Evolutionary conservation across 2,329 filamentous ascomycete species (phyloP), one percentile per base, ranked within the genome.

Genomic region (Venturia aucupariae): DNA sequence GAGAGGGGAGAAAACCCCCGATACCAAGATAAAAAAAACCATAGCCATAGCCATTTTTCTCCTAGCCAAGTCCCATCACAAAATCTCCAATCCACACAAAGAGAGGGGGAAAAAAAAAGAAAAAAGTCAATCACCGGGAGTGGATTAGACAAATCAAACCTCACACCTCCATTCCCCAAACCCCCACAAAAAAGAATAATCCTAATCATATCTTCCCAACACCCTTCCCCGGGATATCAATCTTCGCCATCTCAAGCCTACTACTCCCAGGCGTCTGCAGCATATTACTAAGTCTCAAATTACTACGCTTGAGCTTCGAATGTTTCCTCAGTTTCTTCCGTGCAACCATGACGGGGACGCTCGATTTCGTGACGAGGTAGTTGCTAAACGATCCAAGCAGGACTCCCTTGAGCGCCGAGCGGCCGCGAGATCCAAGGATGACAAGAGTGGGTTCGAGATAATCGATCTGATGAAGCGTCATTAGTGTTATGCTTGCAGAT

Each of bases 291-390:
- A 94, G 84, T 66, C 86, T 86, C 66, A 90, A 79, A 54, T 86
- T 84, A 66, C 13, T 15, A 22, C 85, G 84, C 75, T 88, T 89
- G 74, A 89, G 89, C 74, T 93, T 92, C 74, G 85, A 87, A 77
- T 95, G 90, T 75, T 96, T 96, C 60, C 90, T 83, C 54, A 97
- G 81, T 65, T 90, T 88, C 80, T 96, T 97, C 66, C 94, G 83
- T 8, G 94, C 94, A 42, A 97, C 94, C 94, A 99, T 99, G 66
- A 99, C 94, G 0, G 94, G 94, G 19, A 96, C 92, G 2, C 90
- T 96, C 68, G 91, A 96, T 78, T 97, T 97, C 44, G 92, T 96
- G 39, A 99, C 92, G 8, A 99, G 82, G 72, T 99, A 99, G 74
- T 97, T 97, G 66, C 90, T 96, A 76, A 99, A 97, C 0, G 92